Evolutionary conservation across 768 basidiomycete genomes (phyloP).

Genomic region (Peribolospora baueri): DNA sequence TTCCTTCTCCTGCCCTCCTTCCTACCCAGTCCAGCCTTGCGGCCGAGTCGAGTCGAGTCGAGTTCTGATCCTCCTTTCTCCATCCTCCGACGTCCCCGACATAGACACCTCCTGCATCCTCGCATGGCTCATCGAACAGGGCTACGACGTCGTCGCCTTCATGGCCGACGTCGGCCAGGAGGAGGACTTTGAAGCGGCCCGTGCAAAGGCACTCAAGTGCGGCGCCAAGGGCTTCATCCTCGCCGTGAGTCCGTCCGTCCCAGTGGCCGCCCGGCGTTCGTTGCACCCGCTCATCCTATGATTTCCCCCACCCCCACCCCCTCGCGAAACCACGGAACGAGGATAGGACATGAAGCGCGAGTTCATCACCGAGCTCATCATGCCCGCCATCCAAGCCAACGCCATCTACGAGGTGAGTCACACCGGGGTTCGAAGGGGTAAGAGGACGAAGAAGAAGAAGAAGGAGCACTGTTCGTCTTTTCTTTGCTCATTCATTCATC

Average conservation of each 20-base stretch:
- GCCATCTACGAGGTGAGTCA: slow-evolving; percentile 75
- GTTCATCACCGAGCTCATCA: slow-evolving; percentile 87
- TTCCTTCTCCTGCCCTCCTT: slow-evolving; percentile 5
- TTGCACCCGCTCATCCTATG: neutral
- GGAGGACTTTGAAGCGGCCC: slow-evolving; percentile 81
- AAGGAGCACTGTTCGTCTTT: neutral
- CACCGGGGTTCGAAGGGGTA: neutral
- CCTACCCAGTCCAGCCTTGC: neutral
- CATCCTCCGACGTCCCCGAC: neutral
- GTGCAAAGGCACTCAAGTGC: slow-evolving; percentile 62
- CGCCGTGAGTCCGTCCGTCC: slow-evolving; percentile 28
- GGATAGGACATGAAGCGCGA: slow-evolving; percentile 70
- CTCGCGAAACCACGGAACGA: neutral
- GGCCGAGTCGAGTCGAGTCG: slow-evolving; percentile 1
- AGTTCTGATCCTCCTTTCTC: neutral
- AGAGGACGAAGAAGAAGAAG: no score
- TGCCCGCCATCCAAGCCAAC: slow-evolving; percentile 94
- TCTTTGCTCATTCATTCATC: neutral
- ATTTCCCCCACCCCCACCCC: neutral
- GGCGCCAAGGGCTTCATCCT: slow-evolving; percentile 94
- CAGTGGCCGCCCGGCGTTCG: neutral
- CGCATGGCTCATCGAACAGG: slow-evolving; percentile 94
- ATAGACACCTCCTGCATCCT: slow-evolving; percentile 96
- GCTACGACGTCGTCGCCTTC: slow-evolving; percentile 90
- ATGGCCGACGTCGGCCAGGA: slow-evolving; percentile 61